Conservation (phyloP, 202 grass and related monocot genomes). For the Elaeis oleifera region DNA sequence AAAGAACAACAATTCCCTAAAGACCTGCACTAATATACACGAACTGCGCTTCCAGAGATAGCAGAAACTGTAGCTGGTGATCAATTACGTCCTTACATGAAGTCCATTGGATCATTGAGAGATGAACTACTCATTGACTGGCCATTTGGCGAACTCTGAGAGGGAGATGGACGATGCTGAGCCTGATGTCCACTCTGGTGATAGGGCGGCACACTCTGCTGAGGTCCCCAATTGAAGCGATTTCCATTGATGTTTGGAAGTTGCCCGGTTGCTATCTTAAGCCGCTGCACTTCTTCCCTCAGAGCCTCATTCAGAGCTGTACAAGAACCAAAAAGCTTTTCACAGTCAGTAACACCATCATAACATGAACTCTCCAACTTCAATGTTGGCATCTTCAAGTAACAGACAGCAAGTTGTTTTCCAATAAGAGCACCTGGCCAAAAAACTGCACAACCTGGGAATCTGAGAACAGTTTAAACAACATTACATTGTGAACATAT, state of each 20-base stretch:
- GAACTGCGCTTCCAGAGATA: background rate
- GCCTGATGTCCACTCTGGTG: constrained; percentile 38
- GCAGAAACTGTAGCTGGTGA: too few relatives aligned
- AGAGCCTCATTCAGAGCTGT: constrained; percentile 80
- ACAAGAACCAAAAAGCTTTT: constrained; percentile 18
- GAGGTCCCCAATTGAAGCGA: constrained; percentile 43
- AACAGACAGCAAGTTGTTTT: too few relatives aligned
- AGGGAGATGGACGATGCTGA: constrained; percentile 29
- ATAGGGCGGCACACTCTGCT: constrained; percentile 42
- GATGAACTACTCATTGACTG: constrained; percentile 36
- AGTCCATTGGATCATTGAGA: constrained; percentile 78
- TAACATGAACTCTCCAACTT: background rate
- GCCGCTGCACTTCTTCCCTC: constrained; percentile 87
- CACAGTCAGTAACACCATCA: background rate
- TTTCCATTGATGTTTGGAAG: constrained; percentile 60
- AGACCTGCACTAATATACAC: background rate
- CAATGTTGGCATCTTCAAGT: background rate
- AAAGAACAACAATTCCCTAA: constrained; percentile 1
- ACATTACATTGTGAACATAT: too few relatives aligned
- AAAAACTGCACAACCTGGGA: too few relatives aligned
- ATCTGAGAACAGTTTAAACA: too few relatives aligned
- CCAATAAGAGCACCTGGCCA: too few relatives aligned
- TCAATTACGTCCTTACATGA: constrained; percentile 33
- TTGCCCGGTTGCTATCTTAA: constrained; percentile 66
- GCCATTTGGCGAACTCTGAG: constrained; percentile 44